Evolutionary conservation across 106 monocot species (phyloP), one percentile per base, ranked within the genome.

Genomic region (Acanthochlamys bracteata): DNA sequence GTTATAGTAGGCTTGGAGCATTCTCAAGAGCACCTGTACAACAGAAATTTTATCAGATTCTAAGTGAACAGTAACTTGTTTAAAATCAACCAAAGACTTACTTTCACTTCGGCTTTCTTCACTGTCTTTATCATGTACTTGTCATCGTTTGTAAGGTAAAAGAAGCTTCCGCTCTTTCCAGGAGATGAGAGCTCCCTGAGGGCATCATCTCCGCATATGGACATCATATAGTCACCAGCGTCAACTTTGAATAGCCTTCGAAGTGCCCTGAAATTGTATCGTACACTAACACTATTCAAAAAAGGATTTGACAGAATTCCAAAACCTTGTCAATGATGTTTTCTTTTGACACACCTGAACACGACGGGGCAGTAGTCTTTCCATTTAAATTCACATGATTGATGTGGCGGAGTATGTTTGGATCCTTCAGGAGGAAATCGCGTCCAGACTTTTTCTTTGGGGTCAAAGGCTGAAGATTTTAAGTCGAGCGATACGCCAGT

Each of bases 121-220:
- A 96, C 72, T 14, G 95, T 96, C 74, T 96, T 96, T 43, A 96
- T 96, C 95, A 96, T 96, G 71, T 96, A 96, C 1, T 72, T 64
- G 55, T 96, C 95, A 74, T 96, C 95, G 53, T 88, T 75, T 4
- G 87, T 96, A 21, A 96, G 59, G 79, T 96, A 96, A 53, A 96
- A 96, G 73, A 96, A 96, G 74, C 95, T 96, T 66, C 90, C 95
- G 23, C 95, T 96, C 59, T 96, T 96, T 25, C 95, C 95, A 23
- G 95, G 95, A 16, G 95, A 96, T 7, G 95, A 96, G 27, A 96
- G 80, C 52, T 96, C 90, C 47, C 95, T 56, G 42, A 96, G 90
- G 11, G 95, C 95, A 74, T 96, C 88, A 61, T 88, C 78, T 59
- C 95, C 95, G 71, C 90, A 96, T 8, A 96, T 77, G 24, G 95